A percentile compares a stretch with the other conserved stretches of the same genome.
Conservation (phyloP, 2,329 filamentous ascomycete genomes). For the Fusarium nematophilum region DNA sequence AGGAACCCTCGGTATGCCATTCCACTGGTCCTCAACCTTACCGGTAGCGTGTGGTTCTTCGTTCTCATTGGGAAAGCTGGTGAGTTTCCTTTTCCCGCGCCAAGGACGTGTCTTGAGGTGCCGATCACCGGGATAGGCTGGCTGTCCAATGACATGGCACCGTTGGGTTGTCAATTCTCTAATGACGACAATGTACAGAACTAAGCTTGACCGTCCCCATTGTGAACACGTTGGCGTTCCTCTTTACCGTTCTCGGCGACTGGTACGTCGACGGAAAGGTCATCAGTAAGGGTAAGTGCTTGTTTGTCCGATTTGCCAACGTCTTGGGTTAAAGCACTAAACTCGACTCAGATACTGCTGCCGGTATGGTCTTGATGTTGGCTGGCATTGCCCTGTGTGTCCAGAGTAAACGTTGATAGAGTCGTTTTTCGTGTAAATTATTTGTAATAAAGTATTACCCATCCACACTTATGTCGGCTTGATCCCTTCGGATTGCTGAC, state of each 20-base stretch:
- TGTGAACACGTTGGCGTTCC: slow-evolving; percentile 91
- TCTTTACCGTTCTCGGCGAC: slow-evolving; percentile 95
- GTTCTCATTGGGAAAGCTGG: slow-evolving; percentile 91
- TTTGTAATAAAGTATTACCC: slow-evolving; percentile 11
- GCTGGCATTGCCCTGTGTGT: slow-evolving; percentile 87
- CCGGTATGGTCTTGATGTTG: slow-evolving; percentile 84
- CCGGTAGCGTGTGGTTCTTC: slow-evolving; percentile 97
- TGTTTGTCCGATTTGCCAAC: not conserved
- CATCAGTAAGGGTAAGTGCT: slow-evolving; percentile 77
- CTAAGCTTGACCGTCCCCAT: slow-evolving; percentile 94
- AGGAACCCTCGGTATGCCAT: slow-evolving; percentile 85
- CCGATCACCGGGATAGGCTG: slow-evolving; percentile 23
- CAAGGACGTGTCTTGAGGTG: slow-evolving; percentile 15
- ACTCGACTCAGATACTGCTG: slow-evolving; percentile 74
- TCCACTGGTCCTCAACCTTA: slow-evolving; percentile 87
- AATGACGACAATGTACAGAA: slow-evolving; percentile 63
- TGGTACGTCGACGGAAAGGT: slow-evolving; percentile 96
- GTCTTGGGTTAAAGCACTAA: not conserved
- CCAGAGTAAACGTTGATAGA: slow-evolving; percentile 65
- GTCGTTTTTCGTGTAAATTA: slow-evolving; percentile 11
- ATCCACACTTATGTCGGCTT: slow-evolving; percentile 18
- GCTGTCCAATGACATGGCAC: slow-evolving; percentile 24
- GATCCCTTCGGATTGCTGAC: slow-evolving; percentile 37
- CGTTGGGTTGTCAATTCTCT: slow-evolving; percentile 16
- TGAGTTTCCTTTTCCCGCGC: slow-evolving; percentile 55